A percentile compares a stretch with the other conserved stretches of the same genome.
Conservation (phyloP, 176 grass and related monocot species). For the Guadua angustifolia region DNA sequence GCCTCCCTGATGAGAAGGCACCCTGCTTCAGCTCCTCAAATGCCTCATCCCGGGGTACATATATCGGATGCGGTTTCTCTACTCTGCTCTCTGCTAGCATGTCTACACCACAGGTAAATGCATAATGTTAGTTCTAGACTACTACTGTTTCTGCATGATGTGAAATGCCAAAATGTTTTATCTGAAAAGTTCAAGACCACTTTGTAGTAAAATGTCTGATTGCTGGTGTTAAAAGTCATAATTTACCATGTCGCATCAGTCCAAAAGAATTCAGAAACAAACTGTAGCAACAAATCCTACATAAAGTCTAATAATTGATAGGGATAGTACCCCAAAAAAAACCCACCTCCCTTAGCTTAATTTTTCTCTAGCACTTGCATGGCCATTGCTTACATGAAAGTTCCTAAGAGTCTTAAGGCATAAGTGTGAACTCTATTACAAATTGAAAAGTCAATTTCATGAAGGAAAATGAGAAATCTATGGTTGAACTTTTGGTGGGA, state of each 20-base stretch:
- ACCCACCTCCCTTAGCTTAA: not conserved
- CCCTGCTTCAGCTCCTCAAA: conserved; percentile 96
- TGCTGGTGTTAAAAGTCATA: not conserved
- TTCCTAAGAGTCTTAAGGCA: not conserved
- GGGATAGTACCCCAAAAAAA: not conserved
- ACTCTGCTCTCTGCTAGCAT: conserved; percentile 84
- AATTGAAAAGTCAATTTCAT: not conserved
- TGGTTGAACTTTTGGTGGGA: not conserved
- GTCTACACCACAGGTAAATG: conserved; percentile 48
- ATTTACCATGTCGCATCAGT: not conserved
- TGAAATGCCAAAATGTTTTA: not conserved
- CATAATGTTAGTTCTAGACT: not conserved
- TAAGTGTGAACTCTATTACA: not conserved
- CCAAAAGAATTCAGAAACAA: not conserved
- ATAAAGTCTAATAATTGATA: conserved; percentile 8
- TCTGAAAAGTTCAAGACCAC: not conserved
- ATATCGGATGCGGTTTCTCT: conserved; percentile 92
- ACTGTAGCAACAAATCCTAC: not conserved
- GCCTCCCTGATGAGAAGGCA: conserved; percentile 84
- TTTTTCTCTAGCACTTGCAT: not conserved
- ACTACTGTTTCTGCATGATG: not conserved
- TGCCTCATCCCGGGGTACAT: conserved; percentile 86
- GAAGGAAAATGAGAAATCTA: conserved; percentile 5
- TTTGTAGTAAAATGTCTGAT: conserved; percentile 16
- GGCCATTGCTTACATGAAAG: not conserved